Evolutionary conservation across 2,329 filamentous ascomycete genomes (phyloP), one percentile per base, ranked within the genome.

Genomic region (Zasmidium citrigriseum): DNA sequence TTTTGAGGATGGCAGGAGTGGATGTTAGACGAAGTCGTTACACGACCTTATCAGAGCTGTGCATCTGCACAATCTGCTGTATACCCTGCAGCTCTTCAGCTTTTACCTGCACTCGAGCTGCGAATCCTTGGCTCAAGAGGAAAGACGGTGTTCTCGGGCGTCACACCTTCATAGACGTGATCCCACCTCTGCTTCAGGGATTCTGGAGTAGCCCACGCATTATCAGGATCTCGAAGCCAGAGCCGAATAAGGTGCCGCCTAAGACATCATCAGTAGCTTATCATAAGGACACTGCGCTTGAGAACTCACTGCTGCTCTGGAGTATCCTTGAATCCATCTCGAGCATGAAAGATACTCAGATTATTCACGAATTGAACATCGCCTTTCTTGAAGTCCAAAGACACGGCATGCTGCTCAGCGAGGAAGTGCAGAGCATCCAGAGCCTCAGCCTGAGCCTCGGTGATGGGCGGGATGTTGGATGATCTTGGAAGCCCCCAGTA

Each of bases 401-500:
- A 67, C 0, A 81, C 55, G 7, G 68, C 67, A 54, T 73, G 72
- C 51, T 73, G 72, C 50, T 76, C 73, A 1, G 74, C 76, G 0
- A 75, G 65, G 63, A 77, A 79, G 50, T 81, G 77, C 7, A 81
- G 59, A n/a, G 76, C 70, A 62, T 80, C 77, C 3, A 81, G 69
- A 0, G 78, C 76, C 59, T 78, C 76, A 1, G 75, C 75, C 66
- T 81, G 76, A 2, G 73, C 75, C 67, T 78, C 74, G 5, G 73
- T 76, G 22, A 80, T 76, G 3, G 85, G 79, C 12, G 86, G 85
- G 51, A 89, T 83, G 20, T 79, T 68, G 1, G 75, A 57, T 7
- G 77, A 81, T 48, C 85, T 77, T 2, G 84, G 83, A 1, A 85
- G 74, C 0, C 78, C 78, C 61, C 80, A 78, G 65, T 83, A 87